Conservation (phyloP, 2,329 filamentous ascomycete species). For the Xylaria arbuscula region DNA sequence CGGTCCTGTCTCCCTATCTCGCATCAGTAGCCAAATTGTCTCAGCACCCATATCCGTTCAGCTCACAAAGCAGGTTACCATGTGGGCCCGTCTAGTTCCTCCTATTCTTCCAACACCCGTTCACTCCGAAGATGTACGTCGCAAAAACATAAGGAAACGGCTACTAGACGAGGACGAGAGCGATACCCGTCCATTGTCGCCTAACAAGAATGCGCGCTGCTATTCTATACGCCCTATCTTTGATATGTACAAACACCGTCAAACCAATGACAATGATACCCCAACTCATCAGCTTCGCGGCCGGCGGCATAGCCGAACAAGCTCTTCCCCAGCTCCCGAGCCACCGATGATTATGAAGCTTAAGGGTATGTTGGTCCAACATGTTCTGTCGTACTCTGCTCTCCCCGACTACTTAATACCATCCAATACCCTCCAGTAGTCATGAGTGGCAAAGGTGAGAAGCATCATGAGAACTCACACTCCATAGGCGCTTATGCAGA, state of each 20-base stretch:
- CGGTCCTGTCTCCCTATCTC: background rate
- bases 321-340: slow-evolving; percentile 38
- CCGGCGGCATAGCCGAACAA: slow-evolving; percentile 11
- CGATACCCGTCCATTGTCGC: slow-evolving; percentile 24
- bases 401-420: background rate
- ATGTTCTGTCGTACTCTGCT: background rate
- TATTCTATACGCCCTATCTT: slow-evolving; percentile 41
- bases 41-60: background rate
- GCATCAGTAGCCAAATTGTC: background rate
- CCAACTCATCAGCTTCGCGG: slow-evolving; percentile 19
- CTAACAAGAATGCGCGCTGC: slow-evolving; percentile 36
- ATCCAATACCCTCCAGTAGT: background rate
- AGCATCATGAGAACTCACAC: slow-evolving; percentile 20
- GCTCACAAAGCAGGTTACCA: background rate
- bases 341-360: slow-evolving; percentile 39
- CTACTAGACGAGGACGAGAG: slow-evolving; percentile 35
- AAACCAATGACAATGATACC: slow-evolving; percentile 27
- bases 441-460: background rate
- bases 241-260: slow-evolving; percentile 36
- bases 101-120: slow-evolving; percentile 34
- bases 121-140: slow-evolving; percentile 13
- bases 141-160: slow-evolving; percentile 19
- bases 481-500: slow-evolving; percentile 42
- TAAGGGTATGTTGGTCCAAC: slow-evolving; percentile 33
- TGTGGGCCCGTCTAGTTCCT: slow-evolving; percentile 30